A percentile compares a stretch with the other conserved stretches of the same genome.
Conservation (phyloP, 345 rosid genomes). For the Erodium maritimum region DNA sequence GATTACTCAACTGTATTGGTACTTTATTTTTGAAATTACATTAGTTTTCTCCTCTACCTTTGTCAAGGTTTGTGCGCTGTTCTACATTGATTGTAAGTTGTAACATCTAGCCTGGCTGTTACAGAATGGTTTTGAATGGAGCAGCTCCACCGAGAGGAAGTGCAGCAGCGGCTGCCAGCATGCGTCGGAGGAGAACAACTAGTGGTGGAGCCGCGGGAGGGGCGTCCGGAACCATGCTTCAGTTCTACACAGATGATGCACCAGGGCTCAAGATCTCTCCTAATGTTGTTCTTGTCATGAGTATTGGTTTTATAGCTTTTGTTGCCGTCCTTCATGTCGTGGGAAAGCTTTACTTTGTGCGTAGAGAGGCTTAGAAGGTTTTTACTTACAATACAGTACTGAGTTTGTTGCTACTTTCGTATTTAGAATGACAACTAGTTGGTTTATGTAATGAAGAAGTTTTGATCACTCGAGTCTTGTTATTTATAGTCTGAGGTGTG, state of each 20-base stretch:
- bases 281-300: conserved; percentile 76
- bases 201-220: conserved; percentile 63
- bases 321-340: conserved; percentile 76
- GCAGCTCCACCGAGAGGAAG: conserved; percentile 85
- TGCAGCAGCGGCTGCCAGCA: conserved; percentile 74
- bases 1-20: too few relatives aligned
- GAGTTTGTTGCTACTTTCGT: too few relatives aligned
- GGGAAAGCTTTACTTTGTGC: conserved; percentile 71
- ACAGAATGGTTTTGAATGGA: conserved; percentile 53
- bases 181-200: conserved; percentile 67
- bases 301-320: conserved; percentile 89
- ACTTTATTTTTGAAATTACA: not conserved
- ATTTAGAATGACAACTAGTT: too few relatives aligned
- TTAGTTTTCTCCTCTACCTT: not conserved
- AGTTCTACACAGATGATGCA: conserved; percentile 83
- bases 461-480: too few relatives aligned
- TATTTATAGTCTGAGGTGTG: too few relatives aligned
- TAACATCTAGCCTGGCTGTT: not conserved
- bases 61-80: not conserved
- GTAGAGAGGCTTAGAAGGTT: conserved; percentile 13
- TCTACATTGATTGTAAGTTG: not conserved
- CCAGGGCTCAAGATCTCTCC: conserved; percentile 86
- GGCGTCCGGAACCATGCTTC: conserved; percentile 74
- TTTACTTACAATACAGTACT: too few relatives aligned
- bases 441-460: too few relatives aligned